Percentiles rank a stretch among this genome's conserved stretches.
These are phyloP conservation scores for Aspergillus sp. DNA, from an alignment of 2,329 filamentous ascomycete species.

Conservation along the genomic window DNA sequence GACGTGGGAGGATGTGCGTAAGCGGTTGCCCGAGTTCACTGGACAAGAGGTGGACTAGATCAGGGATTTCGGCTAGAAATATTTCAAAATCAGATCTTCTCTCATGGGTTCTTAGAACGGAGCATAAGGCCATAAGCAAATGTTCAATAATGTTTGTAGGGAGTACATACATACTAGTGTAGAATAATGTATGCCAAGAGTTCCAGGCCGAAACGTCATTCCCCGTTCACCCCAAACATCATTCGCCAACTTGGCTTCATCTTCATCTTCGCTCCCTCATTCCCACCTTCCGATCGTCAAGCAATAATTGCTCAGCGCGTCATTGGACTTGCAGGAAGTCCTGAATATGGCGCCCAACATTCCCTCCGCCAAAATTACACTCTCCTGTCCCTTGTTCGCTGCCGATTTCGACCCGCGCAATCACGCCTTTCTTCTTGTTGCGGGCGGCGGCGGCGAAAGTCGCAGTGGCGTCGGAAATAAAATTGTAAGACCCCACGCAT, in stretches of 20 bases:
- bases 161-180: no score
- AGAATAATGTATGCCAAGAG: slow-evolving; percentile 25
- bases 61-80: not conserved
- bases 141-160: no score
- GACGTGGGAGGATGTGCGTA: slow-evolving; percentile 69
- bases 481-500: slow-evolving; percentile 59
- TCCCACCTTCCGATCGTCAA: not conserved
- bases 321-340: slow-evolving; percentile 2
- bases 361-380: slow-evolving; percentile 59
- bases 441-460: slow-evolving; percentile 81
- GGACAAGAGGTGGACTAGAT: slow-evolving; percentile 61
- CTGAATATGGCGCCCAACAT: slow-evolving; percentile 40
- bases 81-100: not conserved
- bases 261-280: slow-evolving; percentile 10
- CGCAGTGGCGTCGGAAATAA: slow-evolving; percentile 82
- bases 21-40: slow-evolving; percentile 80
- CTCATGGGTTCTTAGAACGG: not conserved
- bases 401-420: slow-evolving; percentile 86
- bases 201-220: slow-evolving; percentile 25
- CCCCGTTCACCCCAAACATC: not conserved
- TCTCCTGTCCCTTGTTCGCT: slow-evolving; percentile 81
- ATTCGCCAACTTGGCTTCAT: slow-evolving; percentile 15
- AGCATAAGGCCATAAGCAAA: not conserved
- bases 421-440: slow-evolving; percentile 73
- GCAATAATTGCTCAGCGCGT: slow-evolving; percentile 9